Base-by-base conservation (phyloP, 257 asterid genomes). In the Jasminum sambac region DNA sequence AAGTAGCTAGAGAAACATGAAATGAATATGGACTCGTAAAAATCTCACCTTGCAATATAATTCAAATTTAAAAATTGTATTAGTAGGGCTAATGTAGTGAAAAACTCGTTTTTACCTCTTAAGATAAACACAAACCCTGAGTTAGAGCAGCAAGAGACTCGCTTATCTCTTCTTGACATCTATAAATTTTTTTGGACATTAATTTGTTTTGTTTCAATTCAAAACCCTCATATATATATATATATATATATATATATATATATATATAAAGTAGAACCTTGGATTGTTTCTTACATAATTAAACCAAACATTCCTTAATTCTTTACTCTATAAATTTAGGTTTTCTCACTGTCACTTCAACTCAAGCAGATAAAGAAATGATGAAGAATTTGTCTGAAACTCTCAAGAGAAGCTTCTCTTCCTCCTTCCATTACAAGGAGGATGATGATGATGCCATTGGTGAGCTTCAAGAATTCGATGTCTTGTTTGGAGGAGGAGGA, bases 401-500 rank as follows among this genome's bases (percentile, higher is more conserved):
- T 30, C 57, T 46, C 39, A 48, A 1, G 36, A 30, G 60, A 14
- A 13, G 25, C 62, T 24, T 9, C 13, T 55, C 19, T 11, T 16
- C 24, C 58, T 2, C 1, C 16, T 7, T 13, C 50, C 5, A 43
- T 10, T 8, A 42, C 21, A 11, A 64, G 73, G 63, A 26, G 11
- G 72, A 60, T 21, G 11, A 40, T 9, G 81, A 59, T 8, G 82
- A 80, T 14, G 72, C 40, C 34, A 3, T 36, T n/a, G 72, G 41
- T 10, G 87, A 83, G 13, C 70, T 80, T 13, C 40, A 80, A 58
- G 85, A 83, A 50, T 83, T 72, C 39, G 85, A 83, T 40, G 71
- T 75, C 14, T 83, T 83, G 85, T 19, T 30, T 30, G 36, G 36
- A 10, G 30, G 14, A n/a, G 68, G 80, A 8, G 67, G 9, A 30